Conservation (phyloP, 371 early-diverging fungal species). For the Fennellomyces sp. region DNA sequence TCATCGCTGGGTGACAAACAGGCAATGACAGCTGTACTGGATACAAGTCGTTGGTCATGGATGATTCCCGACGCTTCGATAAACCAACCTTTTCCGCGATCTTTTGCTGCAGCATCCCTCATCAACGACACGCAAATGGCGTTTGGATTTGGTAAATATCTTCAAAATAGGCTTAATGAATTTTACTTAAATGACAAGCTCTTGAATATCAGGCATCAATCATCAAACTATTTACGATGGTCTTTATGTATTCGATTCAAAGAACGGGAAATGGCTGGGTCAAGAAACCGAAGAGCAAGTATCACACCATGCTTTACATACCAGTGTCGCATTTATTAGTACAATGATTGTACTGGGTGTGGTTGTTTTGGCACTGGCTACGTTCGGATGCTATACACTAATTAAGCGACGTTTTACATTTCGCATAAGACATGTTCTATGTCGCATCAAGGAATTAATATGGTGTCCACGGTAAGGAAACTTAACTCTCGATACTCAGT, state of each 20-base stretch:
- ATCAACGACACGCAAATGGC: conserved; percentile 32
- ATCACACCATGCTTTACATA: too few species aligned
- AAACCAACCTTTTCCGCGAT: conserved; percentile 36
- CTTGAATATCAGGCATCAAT: conserved; percentile 19
- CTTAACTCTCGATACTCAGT: not conserved
- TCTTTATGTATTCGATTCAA: conserved; percentile 28
- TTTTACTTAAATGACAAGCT: not conserved
- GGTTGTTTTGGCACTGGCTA: not conserved
- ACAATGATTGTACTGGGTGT: conserved; percentile 7
- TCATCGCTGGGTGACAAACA: conserved; percentile 13
- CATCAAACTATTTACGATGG: conserved; percentile 37
- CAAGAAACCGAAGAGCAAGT: not conserved
- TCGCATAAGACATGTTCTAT: not conserved
- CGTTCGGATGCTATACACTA: conserved; percentile 7
- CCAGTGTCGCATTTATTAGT: conserved; percentile 7
- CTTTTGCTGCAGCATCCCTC: conserved; percentile 25
- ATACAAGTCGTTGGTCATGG: conserved; percentile 30
- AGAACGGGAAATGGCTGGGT: conserved; percentile 18
- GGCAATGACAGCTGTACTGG: conserved; percentile 27
- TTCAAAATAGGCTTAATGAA: not conserved
- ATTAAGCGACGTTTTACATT: not conserved
- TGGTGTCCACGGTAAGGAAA: conserved; percentile 33
- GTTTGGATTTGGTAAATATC: conserved; percentile 30
- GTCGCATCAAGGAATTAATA: conserved; percentile 4
- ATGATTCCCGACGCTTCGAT: conserved; percentile 23